Percentiles rank a stretch among this genome's conserved stretches.
Conservation (phyloP, 805 yeast species). For the Priceomyces melissophilus region DNA sequence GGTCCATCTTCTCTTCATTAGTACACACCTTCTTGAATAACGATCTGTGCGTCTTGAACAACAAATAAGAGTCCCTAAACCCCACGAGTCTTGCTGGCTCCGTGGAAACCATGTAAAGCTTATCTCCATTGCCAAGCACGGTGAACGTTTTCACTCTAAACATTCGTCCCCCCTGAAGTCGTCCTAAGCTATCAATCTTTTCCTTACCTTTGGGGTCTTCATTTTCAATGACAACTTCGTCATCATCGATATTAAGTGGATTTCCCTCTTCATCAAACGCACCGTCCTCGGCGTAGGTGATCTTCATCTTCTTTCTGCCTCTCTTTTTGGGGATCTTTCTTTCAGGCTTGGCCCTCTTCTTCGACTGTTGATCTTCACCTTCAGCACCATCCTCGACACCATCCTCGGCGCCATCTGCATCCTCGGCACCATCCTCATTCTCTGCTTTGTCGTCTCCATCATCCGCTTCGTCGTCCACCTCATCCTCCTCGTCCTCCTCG, state of each 20-base stretch:
- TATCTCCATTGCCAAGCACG: conserved; percentile 60
- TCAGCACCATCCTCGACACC: conserved; percentile 18
- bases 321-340: conserved; percentile 35
- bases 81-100: conserved; percentile 97
- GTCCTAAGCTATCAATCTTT: conserved; percentile 68
- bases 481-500: conserved; percentile 20
- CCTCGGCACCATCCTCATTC: conserved; percentile 9
- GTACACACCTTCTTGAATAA: conserved; percentile 70
- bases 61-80: conserved; percentile 82
- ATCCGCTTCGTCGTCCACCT: conserved; percentile 21
- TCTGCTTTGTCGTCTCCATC: conserved; percentile 20
- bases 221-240: conserved; percentile 69
- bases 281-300: conserved; percentile 36
- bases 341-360: no score
- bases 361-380: no score
- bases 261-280: conserved; percentile 66
- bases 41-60: conserved; percentile 81
- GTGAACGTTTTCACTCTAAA: conserved; percentile 71
- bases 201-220: conserved; percentile 76
- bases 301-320: conserved; percentile 41
- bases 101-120: conserved; percentile 84
- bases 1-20: conserved; percentile 76
- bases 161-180: conserved; percentile 66
- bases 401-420: conserved; percentile 13
- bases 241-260: conserved; percentile 60